These are phyloP conservation scores for Pestalotiopsis sp. DNA, from an alignment of 2,329 filamentous ascomycete species.

Conservation along the genomic window DNA sequence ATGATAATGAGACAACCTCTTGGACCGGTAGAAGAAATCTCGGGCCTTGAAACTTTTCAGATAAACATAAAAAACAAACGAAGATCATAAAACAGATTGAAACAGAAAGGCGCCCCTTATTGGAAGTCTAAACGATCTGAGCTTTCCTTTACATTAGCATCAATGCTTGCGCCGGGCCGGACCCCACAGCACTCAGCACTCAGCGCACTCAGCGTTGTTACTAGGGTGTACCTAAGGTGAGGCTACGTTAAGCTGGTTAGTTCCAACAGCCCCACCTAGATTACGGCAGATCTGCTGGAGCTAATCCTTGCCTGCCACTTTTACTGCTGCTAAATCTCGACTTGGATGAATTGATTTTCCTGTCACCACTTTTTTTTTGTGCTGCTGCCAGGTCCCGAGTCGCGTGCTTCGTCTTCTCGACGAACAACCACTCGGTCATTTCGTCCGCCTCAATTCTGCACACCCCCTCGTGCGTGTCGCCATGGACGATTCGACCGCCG, in stretches of 20 bases:
- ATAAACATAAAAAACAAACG: background rate
- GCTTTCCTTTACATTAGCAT: background rate
- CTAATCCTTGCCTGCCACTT: slow-evolving; percentile 4
- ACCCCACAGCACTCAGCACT: background rate
- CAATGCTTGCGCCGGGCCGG: background rate
- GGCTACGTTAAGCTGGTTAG: background rate
- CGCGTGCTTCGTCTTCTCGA: background rate
- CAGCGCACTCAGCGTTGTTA: no score
- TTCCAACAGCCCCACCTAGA: background rate
- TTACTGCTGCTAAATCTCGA: background rate
- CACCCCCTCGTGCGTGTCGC: background rate
- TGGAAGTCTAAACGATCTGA: background rate
- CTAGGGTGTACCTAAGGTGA: background rate
- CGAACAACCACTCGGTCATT: background rate
- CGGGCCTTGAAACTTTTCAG: background rate
- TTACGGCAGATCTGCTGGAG: background rate
- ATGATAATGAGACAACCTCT: background rate
- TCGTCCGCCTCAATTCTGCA: background rate
- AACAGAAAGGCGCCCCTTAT: background rate
- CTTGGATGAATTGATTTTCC: background rate
- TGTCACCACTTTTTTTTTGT: background rate
- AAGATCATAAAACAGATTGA: background rate
- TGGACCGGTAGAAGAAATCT: background rate
- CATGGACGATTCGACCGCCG: slow-evolving; percentile 13
- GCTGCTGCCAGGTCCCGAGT: background rate